Conservation (phyloP, 2,329 filamentous ascomycete species). For the Parastagonospora avenae region DNA sequence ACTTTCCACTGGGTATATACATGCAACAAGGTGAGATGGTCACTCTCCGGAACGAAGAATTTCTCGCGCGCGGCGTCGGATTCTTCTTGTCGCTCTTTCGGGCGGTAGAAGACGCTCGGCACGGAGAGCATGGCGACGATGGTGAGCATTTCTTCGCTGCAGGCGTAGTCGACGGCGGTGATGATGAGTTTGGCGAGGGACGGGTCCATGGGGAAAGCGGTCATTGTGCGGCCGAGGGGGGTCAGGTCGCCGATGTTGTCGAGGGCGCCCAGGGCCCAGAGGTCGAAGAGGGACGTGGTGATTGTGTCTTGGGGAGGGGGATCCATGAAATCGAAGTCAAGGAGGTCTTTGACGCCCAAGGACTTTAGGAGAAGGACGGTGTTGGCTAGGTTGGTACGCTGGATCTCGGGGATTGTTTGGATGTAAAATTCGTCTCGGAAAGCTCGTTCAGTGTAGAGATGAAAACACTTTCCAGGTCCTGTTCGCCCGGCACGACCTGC, state of each 20-base stretch:
- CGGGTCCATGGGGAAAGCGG: conserved; percentile 97
- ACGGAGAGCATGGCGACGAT: conserved; percentile 98
- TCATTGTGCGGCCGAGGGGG: conserved; percentile 87
- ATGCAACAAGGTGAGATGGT: conserved; percentile 93
- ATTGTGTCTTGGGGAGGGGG: conserved; percentile 98
- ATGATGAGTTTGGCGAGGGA: conserved; percentile 94
- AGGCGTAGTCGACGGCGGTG: conserved; percentile 85
- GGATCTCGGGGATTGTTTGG: conserved; percentile 96
- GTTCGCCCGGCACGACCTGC: conserved; percentile 93
- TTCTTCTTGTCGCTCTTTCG: conserved; percentile 95
- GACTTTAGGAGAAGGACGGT: conserved; percentile 94
- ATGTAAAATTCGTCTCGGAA: conserved; percentile 97
- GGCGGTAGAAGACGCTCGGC: conserved; percentile 94
- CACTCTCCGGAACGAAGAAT: conserved; percentile 97
- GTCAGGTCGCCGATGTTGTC: conserved; percentile 95
- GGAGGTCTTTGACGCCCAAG: conserved; percentile 86
- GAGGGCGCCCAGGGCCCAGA: conserved; percentile 92
- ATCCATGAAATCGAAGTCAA: conserved; percentile 99
- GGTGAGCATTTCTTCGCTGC: conserved; percentile 96
- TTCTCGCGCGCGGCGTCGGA: conserved; percentile 95
- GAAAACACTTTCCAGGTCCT: conserved; percentile 92
- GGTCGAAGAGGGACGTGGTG: conserved; percentile 93
- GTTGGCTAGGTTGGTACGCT: conserved; percentile 93
- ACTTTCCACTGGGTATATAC: conserved; percentile 95
- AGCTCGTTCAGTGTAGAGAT: conserved; percentile 90